A percentile compares a stretch with the other conserved stretches of the same genome.
Evolutionary conservation across 441 rosid species (phyloP).

Genomic region (Euphorbia schlechtendalii): DNA sequence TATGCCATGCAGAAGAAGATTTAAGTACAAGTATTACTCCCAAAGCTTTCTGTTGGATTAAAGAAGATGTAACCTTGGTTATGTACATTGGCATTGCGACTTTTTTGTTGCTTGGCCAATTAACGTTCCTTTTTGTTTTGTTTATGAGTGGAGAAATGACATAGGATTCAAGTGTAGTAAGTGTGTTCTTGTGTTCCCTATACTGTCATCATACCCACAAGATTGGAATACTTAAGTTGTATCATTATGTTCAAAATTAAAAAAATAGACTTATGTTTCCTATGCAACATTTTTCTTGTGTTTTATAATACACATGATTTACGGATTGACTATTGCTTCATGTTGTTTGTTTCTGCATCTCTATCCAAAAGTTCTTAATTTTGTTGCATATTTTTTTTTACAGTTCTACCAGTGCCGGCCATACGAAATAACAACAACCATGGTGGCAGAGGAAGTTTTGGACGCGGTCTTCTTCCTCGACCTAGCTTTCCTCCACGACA

Average conservation of each 20-base stretch:
- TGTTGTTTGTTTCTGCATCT: background rate
- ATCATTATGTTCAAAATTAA: too few species aligned
- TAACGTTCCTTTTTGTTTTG: background rate
- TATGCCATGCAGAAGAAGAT: slow-evolving; percentile 62
- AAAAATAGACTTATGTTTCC: background rate
- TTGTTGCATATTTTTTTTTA: slow-evolving; percentile 16
- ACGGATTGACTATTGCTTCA: background rate
- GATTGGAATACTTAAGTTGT: background rate
- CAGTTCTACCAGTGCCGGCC: slow-evolving; percentile 73
- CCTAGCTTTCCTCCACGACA: too few species aligned
- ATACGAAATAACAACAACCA: slow-evolving; percentile 44
- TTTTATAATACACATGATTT: background rate
- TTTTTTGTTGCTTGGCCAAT: too few species aligned
- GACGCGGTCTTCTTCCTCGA: slow-evolving; percentile 85
- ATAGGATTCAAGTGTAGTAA: background rate
- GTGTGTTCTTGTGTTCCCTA: background rate
- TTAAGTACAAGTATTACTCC: slow-evolving; percentile 32
- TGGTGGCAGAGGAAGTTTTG: slow-evolving; percentile 50
- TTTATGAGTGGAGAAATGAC: background rate
- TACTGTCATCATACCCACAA: background rate
- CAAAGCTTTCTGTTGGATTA: too few species aligned
- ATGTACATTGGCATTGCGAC: too few species aligned
- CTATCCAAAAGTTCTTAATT: slow-evolving; percentile 2
- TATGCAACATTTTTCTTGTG: background rate
- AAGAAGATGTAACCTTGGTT: too few species aligned